Evolutionary conservation across 257 asterid genomes (phyloP).

Genomic region (Linaria vulgaris): DNA sequence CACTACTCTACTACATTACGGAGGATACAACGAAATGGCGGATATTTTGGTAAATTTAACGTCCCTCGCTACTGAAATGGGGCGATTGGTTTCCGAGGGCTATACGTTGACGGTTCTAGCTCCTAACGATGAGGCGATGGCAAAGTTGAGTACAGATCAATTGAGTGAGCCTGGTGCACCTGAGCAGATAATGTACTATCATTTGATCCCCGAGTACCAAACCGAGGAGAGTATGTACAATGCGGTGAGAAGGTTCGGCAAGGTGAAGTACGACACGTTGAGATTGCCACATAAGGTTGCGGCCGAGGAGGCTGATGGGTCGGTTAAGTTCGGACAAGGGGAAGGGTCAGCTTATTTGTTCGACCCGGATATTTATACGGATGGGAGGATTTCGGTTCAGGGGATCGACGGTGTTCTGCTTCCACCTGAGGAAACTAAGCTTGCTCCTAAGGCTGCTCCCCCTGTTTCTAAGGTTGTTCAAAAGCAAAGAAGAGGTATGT

Average conservation of each 20-base stretch:
- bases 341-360: conserved; percentile 73
- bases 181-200: conserved; percentile 90
- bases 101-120: conserved; percentile 82
- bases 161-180: conserved; percentile 92
- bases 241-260: conserved; percentile 86
- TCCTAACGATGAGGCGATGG: conserved; percentile 97
- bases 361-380: conserved; percentile 93
- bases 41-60: conserved; percentile 85
- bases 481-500: conserved; percentile 63
- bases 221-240: conserved; percentile 98
- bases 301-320: conserved; percentile 96
- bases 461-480: conserved; percentile 48
- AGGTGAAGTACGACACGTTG: conserved; percentile 72
- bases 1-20: conserved; percentile 79
- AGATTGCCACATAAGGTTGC: conserved; percentile 75
- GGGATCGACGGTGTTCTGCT: conserved; percentile 82
- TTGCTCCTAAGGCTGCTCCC: conserved; percentile 45
- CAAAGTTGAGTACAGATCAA: conserved; percentile 79
- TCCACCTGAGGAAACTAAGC: conserved; percentile 58
- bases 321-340: conserved; percentile 74
- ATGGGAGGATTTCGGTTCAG: conserved; percentile 94
- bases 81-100: conserved; percentile 81
- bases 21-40: conserved; percentile 92
- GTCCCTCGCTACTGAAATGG: conserved; percentile 90
- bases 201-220: conserved; percentile 84